Conservation (phyloP, 192 early-diverging fungal genomes). For the Dispira parvispora region DNA sequence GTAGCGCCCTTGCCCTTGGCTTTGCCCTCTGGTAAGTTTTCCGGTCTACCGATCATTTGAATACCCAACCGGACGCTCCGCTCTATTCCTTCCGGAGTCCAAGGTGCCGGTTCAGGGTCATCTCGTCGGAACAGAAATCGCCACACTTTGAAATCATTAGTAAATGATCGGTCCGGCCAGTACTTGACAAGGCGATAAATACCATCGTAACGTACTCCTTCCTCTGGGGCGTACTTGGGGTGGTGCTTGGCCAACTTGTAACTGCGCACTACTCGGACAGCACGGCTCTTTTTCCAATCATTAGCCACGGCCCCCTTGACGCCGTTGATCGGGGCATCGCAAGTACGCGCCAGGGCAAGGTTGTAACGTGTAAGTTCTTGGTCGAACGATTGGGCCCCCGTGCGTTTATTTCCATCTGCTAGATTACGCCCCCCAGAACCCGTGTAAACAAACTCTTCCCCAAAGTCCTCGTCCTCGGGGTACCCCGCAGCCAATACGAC, state of each 20-base stretch:
- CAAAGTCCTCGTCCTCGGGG: constrained; percentile 44
- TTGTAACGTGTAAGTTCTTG: constrained; percentile 42
- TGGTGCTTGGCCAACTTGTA: constrained; percentile 27
- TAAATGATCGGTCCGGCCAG: constrained; percentile 32
- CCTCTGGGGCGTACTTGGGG: constrained; percentile 28
- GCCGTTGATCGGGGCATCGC: constrained; percentile 27
- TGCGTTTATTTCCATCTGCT: constrained; percentile 31
- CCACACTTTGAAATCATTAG: constrained; percentile 34
- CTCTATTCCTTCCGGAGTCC: constrained; percentile 34
- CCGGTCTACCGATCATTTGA: constrained; percentile 16
- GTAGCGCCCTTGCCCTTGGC: neutral
- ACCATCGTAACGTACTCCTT: constrained; percentile 47
- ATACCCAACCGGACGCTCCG: constrained; percentile 27
- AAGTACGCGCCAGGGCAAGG: constrained; percentile 36
- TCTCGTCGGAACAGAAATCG: constrained; percentile 42
- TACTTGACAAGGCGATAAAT: constrained; percentile 47
- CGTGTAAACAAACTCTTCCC: constrained; percentile 47
- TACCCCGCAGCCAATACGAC: constrained; percentile 46
- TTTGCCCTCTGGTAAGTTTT: constrained; percentile 2
- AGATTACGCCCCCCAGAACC: constrained; percentile 46
- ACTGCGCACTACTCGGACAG: constrained; percentile 39
- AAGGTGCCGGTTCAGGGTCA: constrained; percentile 42
- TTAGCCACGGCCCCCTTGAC: constrained; percentile 23
- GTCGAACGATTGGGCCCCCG: constrained; percentile 31
- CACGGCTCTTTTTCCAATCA: constrained; percentile 33